Base-by-base conservation (phyloP, 306 rosid species). In the Cicer chorassanicum region DNA sequence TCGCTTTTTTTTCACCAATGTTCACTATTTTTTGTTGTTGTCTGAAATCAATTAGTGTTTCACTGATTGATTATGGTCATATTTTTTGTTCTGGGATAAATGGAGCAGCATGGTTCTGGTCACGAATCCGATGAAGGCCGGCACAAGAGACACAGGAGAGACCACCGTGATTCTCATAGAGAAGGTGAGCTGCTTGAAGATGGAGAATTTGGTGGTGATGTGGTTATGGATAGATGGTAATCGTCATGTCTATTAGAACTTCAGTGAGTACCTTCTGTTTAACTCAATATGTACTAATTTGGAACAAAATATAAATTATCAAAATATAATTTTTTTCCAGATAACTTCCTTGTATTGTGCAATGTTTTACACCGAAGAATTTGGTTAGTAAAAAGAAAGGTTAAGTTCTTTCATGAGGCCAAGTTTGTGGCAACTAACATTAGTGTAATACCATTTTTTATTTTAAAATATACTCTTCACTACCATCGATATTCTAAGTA, bases 91-190 rank as follows among this genome's bases (percentile, higher is more conserved):
- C 8, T 41, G 2, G 53, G 44, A 42, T 75, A 59, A 45, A 81
- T 87, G 73, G 75, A 60, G 67, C 84, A 89, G 97, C 96, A 89
- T 77, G 72, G 80, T 83, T 82, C 98, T 42, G 86, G 85, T 77
- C 88, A 81, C 41, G 97, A 89, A 56, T 91, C 96, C 1, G 96
- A 91, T 80, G 97, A 91, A 80, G 80, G 89, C 80, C 84, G 91
- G 68, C 96, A 86, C 60, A 89, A 84, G 74, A 80, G 93, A 80
- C 96, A 89, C 84, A 91, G 74, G 88, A 89, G 87, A 80, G 93
- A 88, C 57, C 93, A 89, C 72, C 87, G 89, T n/a, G 86, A 90
- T 67, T 84, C 91, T 72, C 88, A 77, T 15, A 90, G 89, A 76
- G 86, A 78, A 78, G 89, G 84, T 61, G 95, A 81, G 69, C 92